Percentiles rank a stretch among this genome's conserved stretches.
phyloP scores from a whole-genome alignment of 768 basidiomycete genomes.

The Russula abietina region DNA sequence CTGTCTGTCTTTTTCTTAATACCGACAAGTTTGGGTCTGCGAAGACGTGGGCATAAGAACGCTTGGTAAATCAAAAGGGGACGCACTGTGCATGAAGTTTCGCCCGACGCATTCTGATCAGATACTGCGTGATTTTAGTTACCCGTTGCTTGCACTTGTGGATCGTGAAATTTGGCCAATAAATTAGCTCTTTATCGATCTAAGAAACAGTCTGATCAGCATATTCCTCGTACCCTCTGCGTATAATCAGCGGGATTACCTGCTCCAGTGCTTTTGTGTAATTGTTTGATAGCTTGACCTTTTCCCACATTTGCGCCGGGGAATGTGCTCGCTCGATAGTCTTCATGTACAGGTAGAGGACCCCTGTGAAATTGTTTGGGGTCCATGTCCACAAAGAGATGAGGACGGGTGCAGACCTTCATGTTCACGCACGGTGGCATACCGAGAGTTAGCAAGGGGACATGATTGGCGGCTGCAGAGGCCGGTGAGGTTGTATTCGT shows the following conservation, averaged over 20 bases:
- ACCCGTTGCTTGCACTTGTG: constrained; percentile 99
- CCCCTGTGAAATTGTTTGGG: constrained; percentile 41
- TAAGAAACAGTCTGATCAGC: constrained; percentile 29
- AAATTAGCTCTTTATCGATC: constrained; percentile 94
- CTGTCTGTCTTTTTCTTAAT: constrained; percentile 97
- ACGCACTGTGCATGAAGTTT: constrained; percentile 81
- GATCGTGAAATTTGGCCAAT: constrained; percentile 96
- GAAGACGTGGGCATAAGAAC: not conserved
- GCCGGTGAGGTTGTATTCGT: constrained; percentile 97
- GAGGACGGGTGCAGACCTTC: constrained; percentile 53
- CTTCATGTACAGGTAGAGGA: constrained; percentile 91
- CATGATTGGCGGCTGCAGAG: constrained; percentile 93
- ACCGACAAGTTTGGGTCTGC: constrained; percentile 85
- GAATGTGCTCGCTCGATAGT: constrained; percentile 96
- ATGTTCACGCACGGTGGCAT: constrained; percentile 96
- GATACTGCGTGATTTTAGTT: constrained; percentile 98
- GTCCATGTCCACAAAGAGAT: not conserved
- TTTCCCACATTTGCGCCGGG: constrained; percentile 98
- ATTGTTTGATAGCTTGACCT: constrained; percentile 85
- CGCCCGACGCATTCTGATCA: constrained; percentile 95
- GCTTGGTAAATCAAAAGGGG: not conserved
- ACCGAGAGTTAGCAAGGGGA: constrained; percentile 95
- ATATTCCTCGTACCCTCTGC: not conserved
- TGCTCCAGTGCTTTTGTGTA: constrained; percentile 95
- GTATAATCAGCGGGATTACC: constrained; percentile 38